Base-by-base conservation (phyloP, 2,329 filamentous ascomycete genomes). In the Pleomassaria siparia region DNA sequence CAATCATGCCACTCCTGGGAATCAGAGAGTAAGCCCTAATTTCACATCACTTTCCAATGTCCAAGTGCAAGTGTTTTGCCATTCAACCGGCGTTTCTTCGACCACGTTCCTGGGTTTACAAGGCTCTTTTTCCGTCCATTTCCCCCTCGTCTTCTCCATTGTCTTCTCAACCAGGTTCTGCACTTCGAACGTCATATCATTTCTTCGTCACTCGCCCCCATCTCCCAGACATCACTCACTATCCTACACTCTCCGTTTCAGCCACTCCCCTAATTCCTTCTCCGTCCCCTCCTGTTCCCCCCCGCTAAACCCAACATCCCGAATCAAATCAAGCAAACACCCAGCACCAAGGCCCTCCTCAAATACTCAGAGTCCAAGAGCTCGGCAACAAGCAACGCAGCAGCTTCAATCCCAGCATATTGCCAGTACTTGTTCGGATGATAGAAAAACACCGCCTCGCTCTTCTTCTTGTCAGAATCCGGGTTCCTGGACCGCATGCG, bases 271-370 rank as follows among this genome's bases (percentile, higher is more conserved):
- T 37, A 37, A 10, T 20, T 3, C 21, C 24, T 32, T 18, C 32
- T 28, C 21, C 44, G 39, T 24, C 43, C 39, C 48, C 30, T 41
- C 44, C 48, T 36, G 21, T 29, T 42, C 42, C 30, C 50, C 44
- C 2, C 50, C 46, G 1, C 50, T 40, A 28, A 46, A 47, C 12
- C 40, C 40, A 20, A 49, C 33, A 44, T 49, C 50, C 28, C 44
- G n/a, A 37, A 53, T 35, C 40, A 53, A 25, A 44, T 49, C 49
- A 40, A 8, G 45, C 50, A 12, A 53, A 53, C 50, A 16, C 26
- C 43, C 20, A 47, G 16, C 13, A 53, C 50, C n/a, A 53, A 12
- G 10, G 18, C 40, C n/a, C 50, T 15, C 28, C 49, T 47, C 33
- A 47, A n/a, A 26, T 30, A 42, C 43, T 53, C 50, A 5, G 47